Conservation (phyloP, 768 basidiomycete species). For the Harrya chromipes region DNA sequence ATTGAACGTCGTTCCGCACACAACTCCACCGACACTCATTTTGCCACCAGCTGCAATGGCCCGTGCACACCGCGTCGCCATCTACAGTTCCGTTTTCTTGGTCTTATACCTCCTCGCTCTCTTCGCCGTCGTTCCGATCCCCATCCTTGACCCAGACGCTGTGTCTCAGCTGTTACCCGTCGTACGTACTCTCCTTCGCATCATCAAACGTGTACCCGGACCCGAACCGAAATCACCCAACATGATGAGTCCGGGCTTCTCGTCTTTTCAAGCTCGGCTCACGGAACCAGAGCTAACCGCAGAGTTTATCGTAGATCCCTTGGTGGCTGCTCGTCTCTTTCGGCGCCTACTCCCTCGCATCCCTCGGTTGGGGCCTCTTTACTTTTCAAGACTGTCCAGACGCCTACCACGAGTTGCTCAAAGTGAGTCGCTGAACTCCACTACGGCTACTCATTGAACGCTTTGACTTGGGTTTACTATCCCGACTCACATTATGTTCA, state of each 20-base stretch:
- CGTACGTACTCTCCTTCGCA: conserved; percentile 1
- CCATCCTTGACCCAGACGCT: neutral
- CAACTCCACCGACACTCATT: neutral
- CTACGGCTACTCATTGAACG: neutral
- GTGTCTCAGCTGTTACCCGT: conserved; percentile 1
- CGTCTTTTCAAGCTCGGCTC: too few relatives aligned
- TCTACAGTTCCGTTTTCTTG: conserved; percentile 41
- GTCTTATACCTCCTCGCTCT: conserved; percentile 40
- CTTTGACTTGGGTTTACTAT: neutral
- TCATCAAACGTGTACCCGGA: neutral
- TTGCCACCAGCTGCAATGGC: neutral
- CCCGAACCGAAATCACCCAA: too few relatives aligned
- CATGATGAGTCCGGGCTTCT: too few relatives aligned
- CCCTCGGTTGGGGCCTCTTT: conserved; percentile 71
- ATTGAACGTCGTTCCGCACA: neutral
- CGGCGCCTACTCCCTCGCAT: conserved; percentile 76
- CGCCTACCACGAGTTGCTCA: conserved; percentile 67
- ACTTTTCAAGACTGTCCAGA: conserved; percentile 78
- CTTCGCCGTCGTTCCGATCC: neutral
- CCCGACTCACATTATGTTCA: neutral
- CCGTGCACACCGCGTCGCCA: conserved; percentile 39
- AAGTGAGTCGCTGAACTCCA: conserved; percentile 32
- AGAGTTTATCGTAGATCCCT: conserved; percentile 50
- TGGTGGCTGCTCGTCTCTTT: conserved; percentile 83
- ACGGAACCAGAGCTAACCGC: neutral